A percentile compares a stretch with the other conserved stretches of the same genome.
Conservation (phyloP, 2,329 filamentous ascomycete genomes). For the Phaeosphaeriaceae sp. region DNA sequence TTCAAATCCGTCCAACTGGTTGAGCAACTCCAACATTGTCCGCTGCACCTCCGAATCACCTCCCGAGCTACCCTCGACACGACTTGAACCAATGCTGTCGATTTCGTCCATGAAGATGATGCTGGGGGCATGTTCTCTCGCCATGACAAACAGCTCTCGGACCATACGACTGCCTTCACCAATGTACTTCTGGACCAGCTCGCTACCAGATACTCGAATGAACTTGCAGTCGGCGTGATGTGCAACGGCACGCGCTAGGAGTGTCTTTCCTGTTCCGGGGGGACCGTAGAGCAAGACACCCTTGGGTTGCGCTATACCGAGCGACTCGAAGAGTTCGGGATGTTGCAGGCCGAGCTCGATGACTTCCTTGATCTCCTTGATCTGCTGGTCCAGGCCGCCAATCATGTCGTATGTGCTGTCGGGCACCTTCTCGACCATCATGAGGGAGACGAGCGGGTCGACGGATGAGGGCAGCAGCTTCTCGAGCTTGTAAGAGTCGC, state of each 20-base stretch:
- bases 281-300: slow-evolving; percentile 96
- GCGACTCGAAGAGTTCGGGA: slow-evolving; percentile 97
- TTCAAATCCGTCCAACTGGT: slow-evolving; percentile 98
- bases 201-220: slow-evolving; percentile 94
- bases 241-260: slow-evolving; percentile 92
- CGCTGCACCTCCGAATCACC: slow-evolving; percentile 98
- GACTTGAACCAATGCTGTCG: slow-evolving; percentile 96
- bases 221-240: slow-evolving; percentile 99
- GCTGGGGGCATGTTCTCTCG: slow-evolving; percentile 93
- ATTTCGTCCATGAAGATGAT: slow-evolving; percentile 99
- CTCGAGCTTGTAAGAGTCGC: slow-evolving; percentile 97
- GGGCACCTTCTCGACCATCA: slow-evolving; percentile 99
- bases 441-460: slow-evolving; percentile 96
- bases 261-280: slow-evolving; percentile 95
- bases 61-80: slow-evolving; percentile 92
- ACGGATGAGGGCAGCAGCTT: slow-evolving; percentile 98
- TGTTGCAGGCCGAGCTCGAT: slow-evolving; percentile 99
- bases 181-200: slow-evolving; percentile 99
- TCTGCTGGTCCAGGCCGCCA: slow-evolving; percentile 96
- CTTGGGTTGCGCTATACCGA: slow-evolving; percentile 97
- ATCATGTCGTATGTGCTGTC: slow-evolving; percentile 99
- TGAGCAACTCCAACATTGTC: slow-evolving; percentile 97
- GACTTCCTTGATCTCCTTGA: slow-evolving; percentile 99
- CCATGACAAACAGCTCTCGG: slow-evolving; percentile 98
- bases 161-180: slow-evolving; percentile 98